A percentile compares a stretch with the other conserved stretches of the same genome.
phyloP scores from a whole-genome alignment of 2,329 filamentous ascomycete species.

The Colletotrichum chlorophyti region DNA sequence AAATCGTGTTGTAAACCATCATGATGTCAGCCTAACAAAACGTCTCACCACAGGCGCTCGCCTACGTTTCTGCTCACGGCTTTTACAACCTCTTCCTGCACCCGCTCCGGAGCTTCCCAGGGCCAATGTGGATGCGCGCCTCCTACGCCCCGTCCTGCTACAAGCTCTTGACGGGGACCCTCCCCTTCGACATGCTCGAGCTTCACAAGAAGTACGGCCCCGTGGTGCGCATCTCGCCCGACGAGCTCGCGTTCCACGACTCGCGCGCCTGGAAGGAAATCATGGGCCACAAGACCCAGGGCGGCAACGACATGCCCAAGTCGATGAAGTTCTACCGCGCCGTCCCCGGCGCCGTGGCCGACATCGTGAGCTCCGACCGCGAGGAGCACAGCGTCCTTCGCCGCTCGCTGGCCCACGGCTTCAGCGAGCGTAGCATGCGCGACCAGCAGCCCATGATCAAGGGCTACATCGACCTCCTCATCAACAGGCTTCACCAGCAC shows the following conservation, averaged over 20 bases:
- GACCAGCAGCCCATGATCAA: conserved; percentile 39
- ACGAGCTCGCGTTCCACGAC: conserved; percentile 52
- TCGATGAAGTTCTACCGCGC: conserved; percentile 15
- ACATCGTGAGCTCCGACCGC: conserved; percentile 29
- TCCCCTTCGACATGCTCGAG: conserved; percentile 36
- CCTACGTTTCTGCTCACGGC: background rate
- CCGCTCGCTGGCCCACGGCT: conserved; percentile 32
- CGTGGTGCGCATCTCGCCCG: conserved; percentile 53
- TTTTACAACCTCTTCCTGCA: conserved; percentile 39
- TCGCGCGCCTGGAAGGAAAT: conserved; percentile 48
- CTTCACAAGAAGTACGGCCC: conserved; percentile 49
- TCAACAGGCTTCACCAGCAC: conserved; percentile 43
- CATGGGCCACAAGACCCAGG: conserved; percentile 37
- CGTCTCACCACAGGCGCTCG: background rate
- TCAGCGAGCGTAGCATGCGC: conserved; percentile 33
- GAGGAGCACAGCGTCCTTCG: conserved; percentile 26
- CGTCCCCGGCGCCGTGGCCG: background rate
- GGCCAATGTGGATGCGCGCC: conserved; percentile 31
- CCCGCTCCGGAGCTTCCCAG: conserved; percentile 38
- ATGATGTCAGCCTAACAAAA: background rate
- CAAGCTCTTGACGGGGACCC: conserved; percentile 31
- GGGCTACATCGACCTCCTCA: conserved; percentile 46
- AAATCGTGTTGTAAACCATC: background rate
- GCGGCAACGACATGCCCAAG: conserved; percentile 25
- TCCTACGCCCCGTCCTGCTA: conserved; percentile 11